Evolutionary conservation across 129 eudicot genomes (phyloP), one percentile per base, ranked within the genome.

Genomic region (Chrysanthemum seticuspe): DNA sequence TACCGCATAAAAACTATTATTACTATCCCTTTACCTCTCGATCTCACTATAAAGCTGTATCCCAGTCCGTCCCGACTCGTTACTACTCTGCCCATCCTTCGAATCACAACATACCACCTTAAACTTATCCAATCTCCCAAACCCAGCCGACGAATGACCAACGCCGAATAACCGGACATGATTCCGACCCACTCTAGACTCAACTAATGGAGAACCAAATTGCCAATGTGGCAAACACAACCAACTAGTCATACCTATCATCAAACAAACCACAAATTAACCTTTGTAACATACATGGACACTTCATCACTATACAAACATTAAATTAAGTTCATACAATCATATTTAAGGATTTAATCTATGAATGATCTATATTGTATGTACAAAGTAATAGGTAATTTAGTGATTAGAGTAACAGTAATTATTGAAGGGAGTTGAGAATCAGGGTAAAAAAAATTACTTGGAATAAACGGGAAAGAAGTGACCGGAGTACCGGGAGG

Each of bases 1-100:
- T 65, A 48, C 11, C 2, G 45, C 11, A 36, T 6, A 36, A 36
- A 36, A 36, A 15, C 3, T 25, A 19, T 49, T 11, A n/a, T 15
- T 50, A 23, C 53, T n/a, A n/a, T 15, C 44, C 48, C 53, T 62
- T 68, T 62, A 92, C 97, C 97, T 89, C 82, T 92, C 96, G 61
- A 92, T 86, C 45, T 92, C 94, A 31, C 85, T 45, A 84, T 89
- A 92, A 67, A 89, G 79, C 77, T 89, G 97, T 64, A 89, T 78
- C 13, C 89, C 89, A 67, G 83, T 87, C 34, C 76, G 71, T 59
- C 76, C 86, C 0, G 90, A 21, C 23, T 56, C 81, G 53, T 68
- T 74, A 65, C 14, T 68, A 57, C 70, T 60, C 50, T 71, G 58
- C 67, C 53, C 54, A 23, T 65, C 72, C n/a, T 78, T 59, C 27